Percentiles rank a stretch among this genome's conserved stretches.
These are phyloP conservation scores for Forsythia viridissima DNA, from an alignment of 257 asterid genomes.

Conservation along the genomic window DNA sequence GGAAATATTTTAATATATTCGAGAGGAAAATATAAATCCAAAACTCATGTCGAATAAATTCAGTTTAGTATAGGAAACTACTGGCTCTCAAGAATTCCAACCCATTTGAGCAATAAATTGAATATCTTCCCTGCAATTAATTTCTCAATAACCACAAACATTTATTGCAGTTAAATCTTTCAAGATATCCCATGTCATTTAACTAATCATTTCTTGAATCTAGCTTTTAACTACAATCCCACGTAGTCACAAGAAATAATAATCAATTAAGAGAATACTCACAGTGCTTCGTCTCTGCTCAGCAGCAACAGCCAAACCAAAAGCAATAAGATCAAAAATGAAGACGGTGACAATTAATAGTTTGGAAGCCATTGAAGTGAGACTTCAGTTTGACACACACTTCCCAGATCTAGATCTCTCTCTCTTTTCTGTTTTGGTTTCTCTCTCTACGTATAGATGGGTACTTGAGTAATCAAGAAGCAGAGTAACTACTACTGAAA, in stretches of 20 bases:
- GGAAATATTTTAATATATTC: neutral
- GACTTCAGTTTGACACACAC: slow-evolving; percentile 1
- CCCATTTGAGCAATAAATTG: neutral
- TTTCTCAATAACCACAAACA: slow-evolving; percentile 2
- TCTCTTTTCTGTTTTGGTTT: slow-evolving; percentile 8
- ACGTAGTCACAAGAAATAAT: neutral
- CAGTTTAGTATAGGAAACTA: neutral
- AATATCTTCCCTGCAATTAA: neutral
- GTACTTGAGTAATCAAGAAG: slow-evolving; percentile 38
- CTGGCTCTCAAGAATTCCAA: neutral
- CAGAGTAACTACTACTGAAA: neutral
- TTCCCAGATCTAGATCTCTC: slow-evolving; percentile 38
- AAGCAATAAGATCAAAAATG: slow-evolving; percentile 75
- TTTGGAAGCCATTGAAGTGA: slow-evolving; percentile 73
- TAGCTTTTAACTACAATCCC: neutral
- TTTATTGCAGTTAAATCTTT: neutral
- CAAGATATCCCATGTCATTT: neutral
- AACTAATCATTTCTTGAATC: slow-evolving; percentile 1
- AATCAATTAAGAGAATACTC: slow-evolving; percentile 25
- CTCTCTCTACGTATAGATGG: slow-evolving; percentile 40
- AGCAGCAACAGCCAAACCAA: slow-evolving; percentile 86
- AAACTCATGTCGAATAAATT: neutral
- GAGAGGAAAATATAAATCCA: neutral
- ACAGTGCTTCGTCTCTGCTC: slow-evolving; percentile 86
- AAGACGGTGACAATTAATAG: slow-evolving; percentile 48